A percentile compares a stretch with the other conserved stretches of the same genome.
These are phyloP conservation scores for Colletotrichum sp. DNA, from an alignment of 2,329 filamentous ascomycete genomes.

Conservation along the genomic window DNA sequence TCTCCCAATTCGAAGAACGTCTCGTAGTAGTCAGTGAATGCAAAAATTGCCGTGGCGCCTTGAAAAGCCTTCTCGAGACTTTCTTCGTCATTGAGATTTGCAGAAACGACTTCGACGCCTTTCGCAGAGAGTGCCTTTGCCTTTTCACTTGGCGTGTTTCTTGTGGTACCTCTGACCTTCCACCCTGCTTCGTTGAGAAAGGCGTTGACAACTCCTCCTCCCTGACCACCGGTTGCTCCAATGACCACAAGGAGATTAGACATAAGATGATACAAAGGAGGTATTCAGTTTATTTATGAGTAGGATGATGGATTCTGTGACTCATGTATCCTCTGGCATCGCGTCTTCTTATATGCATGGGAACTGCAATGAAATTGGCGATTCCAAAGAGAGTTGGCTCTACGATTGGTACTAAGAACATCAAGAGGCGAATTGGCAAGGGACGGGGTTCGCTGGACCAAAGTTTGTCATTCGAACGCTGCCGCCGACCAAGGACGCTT, in stretches of 20 bases:
- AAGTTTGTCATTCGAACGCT: not conserved
- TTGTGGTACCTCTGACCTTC: slow-evolving; percentile 33
- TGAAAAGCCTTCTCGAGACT: slow-evolving; percentile 44
- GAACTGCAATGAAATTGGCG: not conserved
- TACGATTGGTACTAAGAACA: not conserved
- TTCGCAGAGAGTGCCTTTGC: slow-evolving; percentile 28
- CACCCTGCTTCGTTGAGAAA: slow-evolving; percentile 30
- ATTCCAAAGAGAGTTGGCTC: not conserved
- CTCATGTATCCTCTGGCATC: rapidly evolving
- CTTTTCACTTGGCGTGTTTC: slow-evolving; percentile 30
- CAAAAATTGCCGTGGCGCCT: not conserved
- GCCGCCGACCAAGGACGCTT: not conserved
- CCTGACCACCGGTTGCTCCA: slow-evolving; percentile 35
- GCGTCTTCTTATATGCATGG: not conserved
- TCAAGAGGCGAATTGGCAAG: not conserved
- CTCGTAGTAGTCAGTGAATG: not conserved
- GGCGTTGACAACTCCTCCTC: slow-evolving; percentile 33
- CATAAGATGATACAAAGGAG: not conserved
- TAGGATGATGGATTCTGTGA: not conserved
- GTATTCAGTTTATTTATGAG: rapidly evolving
- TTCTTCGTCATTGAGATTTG: slow-evolving; percentile 44
- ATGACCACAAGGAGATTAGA: slow-evolving; percentile 31
- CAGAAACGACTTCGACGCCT: slow-evolving; percentile 34
- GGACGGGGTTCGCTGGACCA: not conserved
- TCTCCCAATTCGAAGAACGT: not conserved